A percentile compares a stretch with the other conserved stretches of the same genome.
Evolutionary conservation across 495 filamentous ascomycete species (phyloP).

Genomic region (Aspergillus mulundensis): DNA sequence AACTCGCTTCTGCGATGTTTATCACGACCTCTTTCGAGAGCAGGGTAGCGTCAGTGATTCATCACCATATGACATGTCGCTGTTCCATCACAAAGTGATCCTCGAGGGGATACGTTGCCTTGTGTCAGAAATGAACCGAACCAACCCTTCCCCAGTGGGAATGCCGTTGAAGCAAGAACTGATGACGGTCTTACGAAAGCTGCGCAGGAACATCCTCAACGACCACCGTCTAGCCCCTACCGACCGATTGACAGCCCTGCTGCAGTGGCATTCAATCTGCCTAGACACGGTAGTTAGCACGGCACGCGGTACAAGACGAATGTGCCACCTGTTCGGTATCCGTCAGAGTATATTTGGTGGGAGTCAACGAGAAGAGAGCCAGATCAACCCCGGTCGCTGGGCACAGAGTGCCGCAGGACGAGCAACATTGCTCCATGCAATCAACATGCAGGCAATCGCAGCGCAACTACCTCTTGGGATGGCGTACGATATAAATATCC

Average conservation of each 20-base stretch:
- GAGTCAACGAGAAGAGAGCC: background rate
- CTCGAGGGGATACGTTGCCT: background rate
- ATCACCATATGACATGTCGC: background rate
- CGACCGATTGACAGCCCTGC: background rate
- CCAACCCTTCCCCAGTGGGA: background rate
- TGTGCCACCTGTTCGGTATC: slow-evolving; percentile 3
- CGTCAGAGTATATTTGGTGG: slow-evolving; percentile 3
- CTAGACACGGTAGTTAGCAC: slow-evolving; percentile 1
- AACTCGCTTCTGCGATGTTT: background rate
- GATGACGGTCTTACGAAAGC: background rate
- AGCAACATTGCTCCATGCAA: background rate
- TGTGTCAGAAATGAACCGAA: background rate
- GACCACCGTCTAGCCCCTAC: background rate
- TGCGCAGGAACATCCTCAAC: background rate
- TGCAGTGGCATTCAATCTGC: slow-evolving; percentile 6
- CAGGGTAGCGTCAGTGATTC: background rate
- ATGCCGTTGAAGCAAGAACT: background rate
- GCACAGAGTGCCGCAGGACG: background rate
- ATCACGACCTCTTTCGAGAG: background rate
- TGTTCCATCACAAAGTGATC: background rate
- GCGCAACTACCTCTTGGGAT: background rate
- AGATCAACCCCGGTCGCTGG: background rate
- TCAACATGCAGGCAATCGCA: background rate
- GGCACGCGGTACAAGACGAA: background rate
- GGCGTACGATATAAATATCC: slow-evolving; percentile 3